These are phyloP conservation scores for Pythium angustatum DNA, from an alignment of 352 stramenopile genomes.

Conservation along the genomic window DNA sequence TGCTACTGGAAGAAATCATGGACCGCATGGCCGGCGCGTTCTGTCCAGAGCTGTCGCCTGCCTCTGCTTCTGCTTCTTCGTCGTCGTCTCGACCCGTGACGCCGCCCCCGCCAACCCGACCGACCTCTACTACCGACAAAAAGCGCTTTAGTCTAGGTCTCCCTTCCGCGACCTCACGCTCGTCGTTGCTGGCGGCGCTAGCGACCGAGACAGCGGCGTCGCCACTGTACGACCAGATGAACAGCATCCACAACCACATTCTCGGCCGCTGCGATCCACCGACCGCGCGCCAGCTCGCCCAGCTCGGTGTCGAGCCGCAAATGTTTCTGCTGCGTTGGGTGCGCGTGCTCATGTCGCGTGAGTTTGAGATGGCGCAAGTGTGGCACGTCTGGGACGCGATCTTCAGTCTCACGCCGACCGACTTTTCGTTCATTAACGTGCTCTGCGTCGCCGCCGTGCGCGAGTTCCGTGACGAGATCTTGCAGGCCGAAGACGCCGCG, in stretches of 20 bases:
- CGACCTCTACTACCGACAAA: no score
- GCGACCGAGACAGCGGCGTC: constrained; percentile 37
- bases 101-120: no score
- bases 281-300: constrained; percentile 50
- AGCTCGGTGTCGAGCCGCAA: constrained; percentile 59
- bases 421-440: constrained; percentile 80
- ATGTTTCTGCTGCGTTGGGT: constrained; percentile 79
- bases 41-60: constrained; percentile 42
- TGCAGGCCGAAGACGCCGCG: constrained; percentile 58
- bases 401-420: constrained; percentile 64
- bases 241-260: constrained; percentile 69
- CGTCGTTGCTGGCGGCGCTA: constrained; percentile 1
- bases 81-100: not conserved
- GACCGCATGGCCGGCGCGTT: constrained; percentile 71
- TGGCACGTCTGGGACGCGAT: constrained; percentile 83
- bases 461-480: constrained; percentile 65
- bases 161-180: not conserved
- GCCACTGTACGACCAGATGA: constrained; percentile 73
- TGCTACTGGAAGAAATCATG: constrained; percentile 73
- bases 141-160: constrained; percentile 17
- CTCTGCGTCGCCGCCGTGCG: constrained; percentile 73
- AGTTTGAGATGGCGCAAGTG: constrained; percentile 74
- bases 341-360: constrained; percentile 72
- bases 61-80: not conserved
- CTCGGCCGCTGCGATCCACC: constrained; percentile 61